These are phyloP conservation scores for Trebouxia sp. DNA, from an alignment of 139 green algal genomes.

Conservation along the genomic window DNA sequence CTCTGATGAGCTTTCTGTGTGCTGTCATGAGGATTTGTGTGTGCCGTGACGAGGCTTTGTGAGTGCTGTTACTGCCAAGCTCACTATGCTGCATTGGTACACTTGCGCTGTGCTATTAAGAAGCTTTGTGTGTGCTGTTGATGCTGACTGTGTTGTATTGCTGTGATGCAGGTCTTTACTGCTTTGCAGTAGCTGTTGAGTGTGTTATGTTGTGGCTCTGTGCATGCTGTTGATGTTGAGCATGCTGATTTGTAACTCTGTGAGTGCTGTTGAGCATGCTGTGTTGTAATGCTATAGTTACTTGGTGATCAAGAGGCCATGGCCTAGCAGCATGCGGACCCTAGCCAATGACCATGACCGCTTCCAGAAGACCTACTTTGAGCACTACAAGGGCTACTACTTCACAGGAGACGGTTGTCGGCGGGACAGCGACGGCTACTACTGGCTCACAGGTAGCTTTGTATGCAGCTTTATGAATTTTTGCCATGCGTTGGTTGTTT, in stretches of 20 bases:
- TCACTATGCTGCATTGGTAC: no score
- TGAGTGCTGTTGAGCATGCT: neutral
- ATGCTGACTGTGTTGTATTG: no score
- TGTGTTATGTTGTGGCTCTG: neutral
- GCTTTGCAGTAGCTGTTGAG: neutral
- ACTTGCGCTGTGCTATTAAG: no score
- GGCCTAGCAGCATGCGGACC: slow-evolving; percentile 87
- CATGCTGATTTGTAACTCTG: neutral
- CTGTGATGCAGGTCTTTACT: no score
- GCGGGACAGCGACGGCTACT: slow-evolving; percentile 77
- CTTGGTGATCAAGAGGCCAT: slow-evolving; percentile 78
- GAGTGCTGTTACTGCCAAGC: no score
- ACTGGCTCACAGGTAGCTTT: slow-evolving; percentile 72
- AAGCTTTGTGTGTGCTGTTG: no score
- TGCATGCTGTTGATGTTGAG: neutral
- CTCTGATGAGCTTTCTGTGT: no score
- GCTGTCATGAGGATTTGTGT: no score
- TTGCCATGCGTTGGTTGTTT: neutral
- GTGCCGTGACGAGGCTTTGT: no score
- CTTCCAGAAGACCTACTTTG: slow-evolving; percentile 96
- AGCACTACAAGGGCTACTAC: slow-evolving; percentile 88
- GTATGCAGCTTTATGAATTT: neutral
- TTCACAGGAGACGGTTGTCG: slow-evolving; percentile 80
- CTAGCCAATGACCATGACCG: slow-evolving; percentile 86
- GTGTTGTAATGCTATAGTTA: slow-evolving; percentile 42